A percentile compares a stretch with the other conserved stretches of the same genome.
phyloP scores from a whole-genome alignment of 2,329 filamentous ascomycete genomes.

The Peltaster fructicola region DNA sequence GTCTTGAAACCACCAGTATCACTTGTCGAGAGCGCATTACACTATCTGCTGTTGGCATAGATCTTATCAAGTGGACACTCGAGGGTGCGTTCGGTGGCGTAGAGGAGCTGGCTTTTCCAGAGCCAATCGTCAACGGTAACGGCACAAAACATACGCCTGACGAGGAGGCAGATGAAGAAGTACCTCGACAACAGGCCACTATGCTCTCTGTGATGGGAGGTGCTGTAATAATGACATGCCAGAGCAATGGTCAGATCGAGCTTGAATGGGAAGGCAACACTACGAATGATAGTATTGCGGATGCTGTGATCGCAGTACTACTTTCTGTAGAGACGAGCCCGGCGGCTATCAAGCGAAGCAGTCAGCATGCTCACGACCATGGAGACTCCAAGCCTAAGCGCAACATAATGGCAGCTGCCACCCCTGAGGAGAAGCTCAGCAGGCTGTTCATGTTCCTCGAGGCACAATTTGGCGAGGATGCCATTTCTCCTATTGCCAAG shows the following conservation, averaged over 20 bases:
- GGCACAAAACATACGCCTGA: slow-evolving; percentile 21
- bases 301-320: slow-evolving; percentile 84
- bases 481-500: slow-evolving; percentile 57
- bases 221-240: slow-evolving; percentile 51
- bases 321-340: slow-evolving; percentile 86
- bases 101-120: slow-evolving; percentile 19
- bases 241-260: slow-evolving; percentile 51
- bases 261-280: slow-evolving; percentile 97
- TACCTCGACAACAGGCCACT: slow-evolving; percentile 32
- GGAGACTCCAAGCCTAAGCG: slow-evolving; percentile 23
- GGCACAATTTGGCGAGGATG: slow-evolving; percentile 78
- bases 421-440: slow-evolving; percentile 58
- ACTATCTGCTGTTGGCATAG: slow-evolving; percentile 72
- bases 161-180: slow-evolving; percentile 31
- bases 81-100: slow-evolving; percentile 87
- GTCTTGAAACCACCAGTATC: slow-evolving; percentile 89
- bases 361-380: slow-evolving; percentile 28
- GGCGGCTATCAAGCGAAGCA: slow-evolving; percentile 76
- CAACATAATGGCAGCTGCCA: slow-evolving; percentile 59
- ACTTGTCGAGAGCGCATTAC: slow-evolving; percentile 81
- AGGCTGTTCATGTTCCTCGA: slow-evolving; percentile 92
- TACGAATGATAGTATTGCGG: slow-evolving; percentile 94
- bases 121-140: slow-evolving; percentile 8
- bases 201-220: slow-evolving; percentile 71
- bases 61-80: slow-evolving; percentile 82